These are phyloP conservation scores for Vitis cinerea DNA, from an alignment of 164 flowering plant genomes.

Conservation along the genomic window DNA sequence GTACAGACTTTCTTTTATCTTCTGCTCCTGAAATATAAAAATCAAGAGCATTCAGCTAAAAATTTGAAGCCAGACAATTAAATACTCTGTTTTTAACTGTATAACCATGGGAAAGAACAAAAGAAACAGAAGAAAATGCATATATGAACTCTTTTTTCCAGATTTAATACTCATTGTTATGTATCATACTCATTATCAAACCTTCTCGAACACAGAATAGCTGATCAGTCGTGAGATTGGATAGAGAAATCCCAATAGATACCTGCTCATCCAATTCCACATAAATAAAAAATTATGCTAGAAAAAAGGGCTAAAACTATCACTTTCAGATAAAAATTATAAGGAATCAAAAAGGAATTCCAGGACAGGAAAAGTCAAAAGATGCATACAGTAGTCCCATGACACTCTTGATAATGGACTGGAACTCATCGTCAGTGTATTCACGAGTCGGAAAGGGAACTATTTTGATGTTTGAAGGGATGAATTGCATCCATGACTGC, in stretches of 20 bases:
- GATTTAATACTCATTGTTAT: neutral
- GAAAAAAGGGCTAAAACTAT: neutral
- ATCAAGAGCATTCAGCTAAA: neutral
- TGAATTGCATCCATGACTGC: conserved; percentile 51
- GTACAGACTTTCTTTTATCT: conserved; percentile 92
- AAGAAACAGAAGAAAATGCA: neutral
- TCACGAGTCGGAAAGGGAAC: conserved; percentile 98
- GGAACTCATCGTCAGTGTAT: conserved; percentile 96
- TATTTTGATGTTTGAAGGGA: conserved; percentile 77
- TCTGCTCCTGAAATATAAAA: conserved; percentile 67
- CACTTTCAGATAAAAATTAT: neutral
- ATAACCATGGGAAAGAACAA: neutral
- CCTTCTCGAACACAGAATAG: conserved; percentile 94
- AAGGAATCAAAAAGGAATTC: neutral
- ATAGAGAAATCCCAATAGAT: conserved; percentile 89
- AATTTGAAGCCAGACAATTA: neutral
- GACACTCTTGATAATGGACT: conserved; percentile 81
- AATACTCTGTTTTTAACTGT: neutral
- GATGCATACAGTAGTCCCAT: conserved; percentile 91
- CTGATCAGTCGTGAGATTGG: conserved; percentile 95
- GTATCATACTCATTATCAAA: conserved; percentile 21
- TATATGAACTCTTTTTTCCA: neutral
- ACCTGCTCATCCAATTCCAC: conserved; percentile 48
- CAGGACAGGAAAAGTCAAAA: neutral
- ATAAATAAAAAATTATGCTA: neutral